Evolutionary conservation across 257 asterid genomes (phyloP), one percentile per base, ranked within the genome.

Genomic region (Scutellaria minor): DNA sequence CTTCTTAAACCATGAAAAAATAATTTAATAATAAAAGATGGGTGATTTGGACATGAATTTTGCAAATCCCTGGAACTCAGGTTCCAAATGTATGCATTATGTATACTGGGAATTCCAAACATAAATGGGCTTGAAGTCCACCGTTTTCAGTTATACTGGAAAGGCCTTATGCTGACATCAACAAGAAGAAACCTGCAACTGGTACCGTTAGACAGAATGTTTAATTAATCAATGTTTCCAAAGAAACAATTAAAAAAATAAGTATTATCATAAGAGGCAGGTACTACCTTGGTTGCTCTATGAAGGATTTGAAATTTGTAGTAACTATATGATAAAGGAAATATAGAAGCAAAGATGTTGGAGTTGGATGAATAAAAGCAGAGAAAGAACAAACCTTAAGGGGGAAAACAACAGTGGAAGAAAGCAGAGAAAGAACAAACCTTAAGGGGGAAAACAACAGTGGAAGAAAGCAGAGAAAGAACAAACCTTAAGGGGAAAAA

Each of bases 271-370:
- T 57, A 20, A 3, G 10, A 47, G 68, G 46, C 40, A 35, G 14
- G 46, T 66, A 39, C 9, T 9, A 65, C 4, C 24, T 12, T 27
- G 55, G 62, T 37, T 67, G 45, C 72, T 35, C 18, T 55, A 45
- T 53, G 54, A 55, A 15, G 35, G 54, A 69, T 54, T 41, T 55
- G 54, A n/a, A 20, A 22, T 41, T 44, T 69, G 13, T 20, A 53
- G 64, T 54, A 15, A 52, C 9, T 54, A 53, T 22, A 68, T 41
- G 54, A 68, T 39, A 5, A 15, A 55, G 61, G 61, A 46, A 64
- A n/a, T 53, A 24, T 6, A 12, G 35, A 40, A 39, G 62, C 9
- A 10, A 7, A 46, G 35, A 9, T 58, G 66, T 9, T 27, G 48
- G 61, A 9, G 50, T 22, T 47, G 41, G 64, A 31, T 35, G 64